Base-by-base conservation (phyloP, 2,329 filamentous ascomycete genomes). In the Curvularia eragrostidis region DNA sequence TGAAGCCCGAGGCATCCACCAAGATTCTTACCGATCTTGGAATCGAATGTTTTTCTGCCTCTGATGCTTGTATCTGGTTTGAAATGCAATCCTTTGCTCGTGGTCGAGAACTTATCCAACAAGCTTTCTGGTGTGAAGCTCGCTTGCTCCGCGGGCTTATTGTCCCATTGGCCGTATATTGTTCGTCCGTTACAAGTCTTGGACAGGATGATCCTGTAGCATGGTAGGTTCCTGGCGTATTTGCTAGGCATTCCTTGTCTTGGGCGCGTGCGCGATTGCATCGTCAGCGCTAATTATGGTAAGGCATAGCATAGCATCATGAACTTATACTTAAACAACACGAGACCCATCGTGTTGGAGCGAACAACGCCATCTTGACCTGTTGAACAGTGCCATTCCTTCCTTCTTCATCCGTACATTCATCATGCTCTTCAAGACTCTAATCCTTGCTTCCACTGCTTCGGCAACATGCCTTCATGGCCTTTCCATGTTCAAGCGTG, bases 401-500 rank as follows among this genome's bases (percentile, higher is more conserved):
- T 36, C 34, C 5, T 7, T 36, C 12, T 38, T 23, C 38, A 38
- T 23, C 42, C 34, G 23, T 34, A 49, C 39, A 48, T 59, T 49
- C 65, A 73, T 44, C 54, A 76, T 76, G 73, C 67, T 74, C 53
- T 64, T 72, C 66, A 65, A 70, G 23, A 52, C 66, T 19, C 62
- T 76, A 30, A 58, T 75, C 41, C 42, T 75, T 38, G 73, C 73
- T 62, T 63, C 69, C 38, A 73, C 73, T 62, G 73, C 72, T 51
- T 73, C 76, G 18, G 76, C 77, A 32, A 77, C 71, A 36, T 81
- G 79, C 59, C 72, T 79, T 50, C 75, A 79, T 62, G 79, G 79
- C 50, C 79, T 82, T 15, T 74, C 69, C 70, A 61, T 72, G 63
- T 67, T 75, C 63, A 72, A 73, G 65, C 60, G 73, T 26, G 63